Evolutionary conservation across 2,329 filamentous ascomycete species (phyloP), one percentile per base, ranked within the genome.

Genomic region (Fusarium lyarnte): DNA sequence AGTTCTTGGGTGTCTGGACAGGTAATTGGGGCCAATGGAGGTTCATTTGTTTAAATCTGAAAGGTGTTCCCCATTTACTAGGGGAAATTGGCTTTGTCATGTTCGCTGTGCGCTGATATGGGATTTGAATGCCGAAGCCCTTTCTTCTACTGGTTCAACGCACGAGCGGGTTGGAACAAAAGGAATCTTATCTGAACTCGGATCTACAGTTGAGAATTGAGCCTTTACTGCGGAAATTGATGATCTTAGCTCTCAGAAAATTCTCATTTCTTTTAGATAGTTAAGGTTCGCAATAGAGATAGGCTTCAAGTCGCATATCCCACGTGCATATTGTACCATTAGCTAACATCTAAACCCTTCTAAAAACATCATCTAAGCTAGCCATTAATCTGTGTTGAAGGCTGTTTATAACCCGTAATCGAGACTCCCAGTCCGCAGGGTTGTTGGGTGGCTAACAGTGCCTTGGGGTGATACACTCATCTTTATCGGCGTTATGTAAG

Each of bases 1-100:
- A 66, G 63, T 14, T 66, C 63, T 5, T 66, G 63, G 63, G 52
- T 66, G 9, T 66, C 63, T 41, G 61, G 61, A 1, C 63, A 66
- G 11, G 11, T 66, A 0, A 66, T 66, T 6, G 63, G 61, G 8
- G 51, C 61, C 8, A 66, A 66, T n/a, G 63, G 63, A 5, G 63
- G 52, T 13, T 59, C 63, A 2, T 66, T 66, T 21, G 63, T 66
- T 8, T 66, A 11, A 9, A 27, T 10, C 3, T 3, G 16, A 7
- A 11, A 19, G 2, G 9, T 19, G 17, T 10, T 19, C 16, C 35
- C 9, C 13, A 7, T 36, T 36, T 11, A 19, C 2, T 6, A 17
- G 9, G 16, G 17, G 35, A 19, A 36, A 36, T 8, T 19, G 4
- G 9, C 5, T 11, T 8, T 17, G 4, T 23, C 16, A 11, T 42